Evolutionary conservation across 768 basidiomycete genomes (phyloP).

Genomic region (Mycena rosella): DNA sequence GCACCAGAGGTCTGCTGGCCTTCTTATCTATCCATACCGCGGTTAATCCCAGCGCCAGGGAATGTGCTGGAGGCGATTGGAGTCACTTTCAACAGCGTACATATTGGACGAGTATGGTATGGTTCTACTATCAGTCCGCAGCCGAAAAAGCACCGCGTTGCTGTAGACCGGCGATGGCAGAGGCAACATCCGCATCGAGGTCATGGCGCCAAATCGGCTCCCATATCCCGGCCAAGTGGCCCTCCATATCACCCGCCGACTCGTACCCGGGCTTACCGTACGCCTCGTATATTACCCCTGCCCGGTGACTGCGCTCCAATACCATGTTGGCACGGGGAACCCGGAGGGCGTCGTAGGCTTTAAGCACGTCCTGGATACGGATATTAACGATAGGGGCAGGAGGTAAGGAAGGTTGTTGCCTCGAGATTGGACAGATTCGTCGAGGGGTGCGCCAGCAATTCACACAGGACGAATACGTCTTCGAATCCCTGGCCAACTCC

Average conservation of each 20-base stretch:
- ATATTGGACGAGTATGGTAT: not conserved
- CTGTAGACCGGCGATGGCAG: constrained; percentile 43
- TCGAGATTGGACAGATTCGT: constrained; percentile 55
- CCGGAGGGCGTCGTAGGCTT: constrained; percentile 59
- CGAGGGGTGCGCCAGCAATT: constrained; percentile 58
- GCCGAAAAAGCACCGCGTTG: constrained; percentile 1
- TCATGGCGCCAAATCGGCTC: constrained; percentile 65
- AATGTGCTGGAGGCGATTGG: not conserved
- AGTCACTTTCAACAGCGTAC: not conserved
- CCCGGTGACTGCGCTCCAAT: constrained; percentile 52
- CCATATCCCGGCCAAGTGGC: constrained; percentile 56
- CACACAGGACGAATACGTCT: constrained; percentile 62
- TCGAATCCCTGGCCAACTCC: constrained; percentile 74
- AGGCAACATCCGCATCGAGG: constrained; percentile 53
- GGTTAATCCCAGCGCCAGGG: not conserved
- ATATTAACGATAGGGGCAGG: no score
- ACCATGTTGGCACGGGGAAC: constrained; percentile 65
- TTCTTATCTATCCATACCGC: not conserved
- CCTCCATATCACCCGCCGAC: constrained; percentile 46
- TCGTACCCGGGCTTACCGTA: constrained; percentile 49
- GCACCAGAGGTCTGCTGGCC: constrained; percentile 2
- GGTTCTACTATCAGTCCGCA: no score
- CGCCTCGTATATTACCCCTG: constrained; percentile 60
- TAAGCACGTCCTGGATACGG: constrained; percentile 64
- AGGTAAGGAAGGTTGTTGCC: constrained; percentile 45